Evolutionary conservation across 768 basidiomycete genomes (phyloP).

Genomic region (Leccinum truebloodii): DNA sequence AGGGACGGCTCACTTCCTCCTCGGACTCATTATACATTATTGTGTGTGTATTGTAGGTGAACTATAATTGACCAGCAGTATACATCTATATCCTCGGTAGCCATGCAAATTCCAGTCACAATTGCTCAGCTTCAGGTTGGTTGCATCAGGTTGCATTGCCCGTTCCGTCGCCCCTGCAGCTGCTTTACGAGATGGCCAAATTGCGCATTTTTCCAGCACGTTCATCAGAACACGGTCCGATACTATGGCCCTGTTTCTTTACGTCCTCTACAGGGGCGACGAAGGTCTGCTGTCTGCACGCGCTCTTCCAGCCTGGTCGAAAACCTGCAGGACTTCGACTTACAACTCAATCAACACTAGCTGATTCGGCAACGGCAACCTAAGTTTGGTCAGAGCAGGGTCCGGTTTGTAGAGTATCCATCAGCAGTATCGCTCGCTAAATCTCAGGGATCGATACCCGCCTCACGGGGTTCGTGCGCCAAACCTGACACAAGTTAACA

Average conservation of each 20-base stretch:
- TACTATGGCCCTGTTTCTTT: not conserved
- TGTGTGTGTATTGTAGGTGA: not conserved
- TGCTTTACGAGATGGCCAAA: not conserved
- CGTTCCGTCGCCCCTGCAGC: not conserved
- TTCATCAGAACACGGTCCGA: not conserved
- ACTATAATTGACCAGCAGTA: no score
- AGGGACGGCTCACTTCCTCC: no score
- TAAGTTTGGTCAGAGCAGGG: not conserved
- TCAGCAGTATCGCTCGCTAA: slow-evolving; percentile 12
- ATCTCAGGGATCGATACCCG: slow-evolving; percentile 23
- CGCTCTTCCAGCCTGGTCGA: not conserved
- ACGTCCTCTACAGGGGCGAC: slow-evolving; percentile 2
- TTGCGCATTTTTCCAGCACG: not conserved
- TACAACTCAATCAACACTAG: slow-evolving; percentile 16
- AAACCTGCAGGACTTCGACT: not conserved
- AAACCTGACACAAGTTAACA: slow-evolving; percentile 16
- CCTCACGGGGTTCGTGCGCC: slow-evolving; percentile 12
- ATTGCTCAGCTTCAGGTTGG: not conserved
- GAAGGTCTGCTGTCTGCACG: slow-evolving; percentile 14
- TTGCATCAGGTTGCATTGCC: not conserved
- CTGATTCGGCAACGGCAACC: not conserved
- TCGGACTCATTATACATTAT: no score
- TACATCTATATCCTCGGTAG: no score
- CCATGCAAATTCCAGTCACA: not conserved
- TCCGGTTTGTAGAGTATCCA: slow-evolving; percentile 16